Percentiles rank a stretch among this genome's conserved stretches.
Evolutionary conservation across 2,329 filamentous ascomycete genomes (phyloP).

Genomic region (Paecilomyces sp.): DNA sequence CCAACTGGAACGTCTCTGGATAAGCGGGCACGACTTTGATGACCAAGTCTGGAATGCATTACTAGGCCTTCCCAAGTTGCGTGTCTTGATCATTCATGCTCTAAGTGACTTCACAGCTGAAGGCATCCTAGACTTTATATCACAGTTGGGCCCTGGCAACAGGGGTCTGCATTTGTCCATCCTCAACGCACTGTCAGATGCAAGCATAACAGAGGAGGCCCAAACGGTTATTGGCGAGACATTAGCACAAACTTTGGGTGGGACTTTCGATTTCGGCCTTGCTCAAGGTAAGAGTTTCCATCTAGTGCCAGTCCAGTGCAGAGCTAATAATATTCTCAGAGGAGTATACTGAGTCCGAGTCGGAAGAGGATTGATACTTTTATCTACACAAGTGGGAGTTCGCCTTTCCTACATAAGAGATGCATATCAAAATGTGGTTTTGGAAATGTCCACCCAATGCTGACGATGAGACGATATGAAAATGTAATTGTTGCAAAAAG

Average conservation of each 20-base stretch:
- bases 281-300: slow-evolving; percentile 10
- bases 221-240: slow-evolving; percentile 21
- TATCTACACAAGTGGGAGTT: not conserved
- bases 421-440: too few species aligned
- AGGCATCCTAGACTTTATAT: slow-evolving; percentile 24
- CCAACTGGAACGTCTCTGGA: slow-evolving; percentile 24
- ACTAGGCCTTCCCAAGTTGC: slow-evolving; percentile 18
- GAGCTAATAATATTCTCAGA: slow-evolving; percentile 11
- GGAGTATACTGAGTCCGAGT: slow-evolving; percentile 14
- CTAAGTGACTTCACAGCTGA: slow-evolving; percentile 24
- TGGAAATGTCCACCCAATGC: not conserved
- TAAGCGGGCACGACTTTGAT: slow-evolving; percentile 22
- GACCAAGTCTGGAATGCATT: slow-evolving; percentile 19
- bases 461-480: not conserved
- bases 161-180: slow-evolving; percentile 22
- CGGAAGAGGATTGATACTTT: slow-evolving; percentile 3
- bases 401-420: not conserved
- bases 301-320: not conserved
- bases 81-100: slow-evolving; percentile 21
- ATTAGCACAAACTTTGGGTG: slow-evolving; percentile 12
- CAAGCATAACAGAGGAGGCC: slow-evolving; percentile 17
- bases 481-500: not conserved
- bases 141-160: slow-evolving; percentile 19
- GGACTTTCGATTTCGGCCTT: slow-evolving; percentile 17
- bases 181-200: slow-evolving; percentile 15